These are phyloP conservation scores for Capronia epimyces DNA, from an alignment of 2,329 filamentous ascomycete species.

Conservation along the genomic window DNA sequence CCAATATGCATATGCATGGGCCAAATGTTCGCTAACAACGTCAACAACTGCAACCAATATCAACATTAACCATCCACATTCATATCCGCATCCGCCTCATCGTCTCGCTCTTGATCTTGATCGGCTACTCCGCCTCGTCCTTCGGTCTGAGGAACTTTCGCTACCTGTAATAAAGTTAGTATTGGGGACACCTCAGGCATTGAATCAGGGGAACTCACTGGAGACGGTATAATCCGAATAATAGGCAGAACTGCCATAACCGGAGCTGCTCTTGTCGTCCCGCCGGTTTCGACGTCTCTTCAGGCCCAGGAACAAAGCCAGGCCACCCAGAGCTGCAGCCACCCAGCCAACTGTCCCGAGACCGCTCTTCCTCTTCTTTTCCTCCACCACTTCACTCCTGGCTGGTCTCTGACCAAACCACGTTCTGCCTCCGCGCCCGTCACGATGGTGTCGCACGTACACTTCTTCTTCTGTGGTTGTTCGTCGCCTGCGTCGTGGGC, in stretches of 20 bases:
- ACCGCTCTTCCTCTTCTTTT: conserved; percentile 36
- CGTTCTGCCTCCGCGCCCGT: conserved; percentile 27
- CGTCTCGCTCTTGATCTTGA: conserved; percentile 26
- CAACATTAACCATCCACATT: too few relatives aligned
- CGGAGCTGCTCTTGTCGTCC: conserved; percentile 38
- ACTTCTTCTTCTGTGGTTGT: conserved; percentile 38
- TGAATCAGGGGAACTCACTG: conserved; percentile 31
- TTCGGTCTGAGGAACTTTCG: conserved; percentile 40
- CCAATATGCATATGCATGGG: too few relatives aligned
- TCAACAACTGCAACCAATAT: background rate
- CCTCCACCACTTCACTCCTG: conserved; percentile 31
- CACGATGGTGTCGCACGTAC: conserved; percentile 32
- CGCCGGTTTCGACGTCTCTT: conserved; percentile 37
- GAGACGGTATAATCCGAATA: conserved; percentile 40
- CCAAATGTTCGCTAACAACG: too few relatives aligned
- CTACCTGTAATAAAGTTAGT: conserved; percentile 34
- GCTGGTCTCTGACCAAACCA: conserved; percentile 42
- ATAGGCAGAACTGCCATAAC: conserved; percentile 38
- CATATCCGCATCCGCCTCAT: too few relatives aligned
- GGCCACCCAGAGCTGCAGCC: conserved; percentile 40
- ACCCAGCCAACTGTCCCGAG: conserved; percentile 39
- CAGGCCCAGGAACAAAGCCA: conserved; percentile 44
- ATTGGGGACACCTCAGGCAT: conserved; percentile 28
- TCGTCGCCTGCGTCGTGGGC: conserved; percentile 31
- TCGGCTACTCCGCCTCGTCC: conserved; percentile 32